phyloP scores from a whole-genome alignment of 1,284 basidiomycete species.

The Porogramme epimiltina region DNA sequence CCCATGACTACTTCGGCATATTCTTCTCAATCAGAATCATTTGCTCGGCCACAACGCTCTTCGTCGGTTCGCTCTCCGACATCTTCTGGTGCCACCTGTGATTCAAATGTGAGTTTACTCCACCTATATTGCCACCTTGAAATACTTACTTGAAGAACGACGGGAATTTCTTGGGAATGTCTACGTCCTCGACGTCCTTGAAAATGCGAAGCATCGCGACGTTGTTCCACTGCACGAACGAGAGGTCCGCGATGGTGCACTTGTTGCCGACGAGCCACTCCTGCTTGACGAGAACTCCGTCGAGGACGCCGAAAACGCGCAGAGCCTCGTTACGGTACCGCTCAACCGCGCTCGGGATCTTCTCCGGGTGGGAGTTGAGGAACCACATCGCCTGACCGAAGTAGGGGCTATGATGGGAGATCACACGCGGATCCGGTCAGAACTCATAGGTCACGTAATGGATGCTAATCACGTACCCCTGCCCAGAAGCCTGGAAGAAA shows the following conservation, averaged over 20 bases:
- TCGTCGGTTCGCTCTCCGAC: slow-evolving; percentile 7
- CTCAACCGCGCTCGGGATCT: slow-evolving; percentile 29
- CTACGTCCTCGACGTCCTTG: slow-evolving; percentile 5
- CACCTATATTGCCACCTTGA: background rate
- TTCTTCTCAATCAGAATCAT: too few species aligned
- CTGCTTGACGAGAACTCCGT: slow-evolving; percentile 27
- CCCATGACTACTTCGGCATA: too few species aligned
- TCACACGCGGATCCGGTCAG: too few species aligned
- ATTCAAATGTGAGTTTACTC: background rate
- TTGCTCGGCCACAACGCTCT: too few species aligned
- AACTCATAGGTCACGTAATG: background rate
- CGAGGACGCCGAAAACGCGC: slow-evolving; percentile 35
- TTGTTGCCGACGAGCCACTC: slow-evolving; percentile 24
- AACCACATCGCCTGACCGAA: slow-evolving; percentile 32
- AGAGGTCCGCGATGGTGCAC: slow-evolving; percentile 26
- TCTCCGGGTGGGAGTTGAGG: slow-evolving; percentile 23
- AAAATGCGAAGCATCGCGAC: slow-evolving; percentile 8
- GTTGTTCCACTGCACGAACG: slow-evolving; percentile 22
- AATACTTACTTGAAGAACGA: slow-evolving; percentile 14
- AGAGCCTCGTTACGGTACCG: slow-evolving; percentile 34
- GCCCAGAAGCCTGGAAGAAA: slow-evolving; percentile 30
- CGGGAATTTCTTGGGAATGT: slow-evolving; percentile 14
- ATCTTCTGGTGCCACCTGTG: slow-evolving; percentile 1
- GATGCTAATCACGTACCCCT: slow-evolving; percentile 25
- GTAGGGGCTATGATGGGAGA: slow-evolving; percentile 27